These are phyloP conservation scores for Phytopythium cucurbitacearum DNA, from an alignment of 352 stramenopile genomes.

Conservation along the genomic window DNA sequence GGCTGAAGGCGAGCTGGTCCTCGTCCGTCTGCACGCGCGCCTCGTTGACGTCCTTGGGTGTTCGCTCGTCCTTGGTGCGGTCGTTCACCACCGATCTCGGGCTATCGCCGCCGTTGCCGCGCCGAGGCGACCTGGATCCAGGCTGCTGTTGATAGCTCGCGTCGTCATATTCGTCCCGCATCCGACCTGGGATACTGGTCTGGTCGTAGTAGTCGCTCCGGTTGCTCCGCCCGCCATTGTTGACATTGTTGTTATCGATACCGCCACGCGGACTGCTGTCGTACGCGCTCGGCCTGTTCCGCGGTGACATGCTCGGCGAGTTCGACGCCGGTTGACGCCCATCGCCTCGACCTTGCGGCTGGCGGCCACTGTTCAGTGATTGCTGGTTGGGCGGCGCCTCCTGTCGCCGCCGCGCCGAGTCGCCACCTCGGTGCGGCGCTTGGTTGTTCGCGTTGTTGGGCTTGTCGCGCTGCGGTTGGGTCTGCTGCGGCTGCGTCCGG, in stretches of 20 bases:
- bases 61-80: slow-evolving; percentile 27
- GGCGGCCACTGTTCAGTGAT: no score
- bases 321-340: no score
- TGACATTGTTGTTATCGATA: neutral
- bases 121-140: slow-evolving; percentile 1
- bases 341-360: no score
- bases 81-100: neutral
- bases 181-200: slow-evolving; percentile 20
- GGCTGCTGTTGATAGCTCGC: neutral
- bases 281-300: no score
- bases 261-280: neutral
- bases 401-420: neutral
- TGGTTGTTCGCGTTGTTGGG: slow-evolving; percentile 10
- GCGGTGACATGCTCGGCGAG: no score
- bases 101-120: neutral
- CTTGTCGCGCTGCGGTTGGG: slow-evolving; percentile 6
- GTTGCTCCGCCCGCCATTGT: neutral
- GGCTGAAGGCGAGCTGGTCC: slow-evolving; percentile 76
- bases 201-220: slow-evolving; percentile 15
- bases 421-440: neutral
- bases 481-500: slow-evolving; percentile 17
- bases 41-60: slow-evolving; percentile 57
- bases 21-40: slow-evolving; percentile 45
- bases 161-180: slow-evolving; percentile 30
- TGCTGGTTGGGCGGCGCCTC: no score